phyloP scores from a whole-genome alignment of 2,329 filamentous ascomycete genomes.

The Immersiporthe knoxdaviesiana region DNA sequence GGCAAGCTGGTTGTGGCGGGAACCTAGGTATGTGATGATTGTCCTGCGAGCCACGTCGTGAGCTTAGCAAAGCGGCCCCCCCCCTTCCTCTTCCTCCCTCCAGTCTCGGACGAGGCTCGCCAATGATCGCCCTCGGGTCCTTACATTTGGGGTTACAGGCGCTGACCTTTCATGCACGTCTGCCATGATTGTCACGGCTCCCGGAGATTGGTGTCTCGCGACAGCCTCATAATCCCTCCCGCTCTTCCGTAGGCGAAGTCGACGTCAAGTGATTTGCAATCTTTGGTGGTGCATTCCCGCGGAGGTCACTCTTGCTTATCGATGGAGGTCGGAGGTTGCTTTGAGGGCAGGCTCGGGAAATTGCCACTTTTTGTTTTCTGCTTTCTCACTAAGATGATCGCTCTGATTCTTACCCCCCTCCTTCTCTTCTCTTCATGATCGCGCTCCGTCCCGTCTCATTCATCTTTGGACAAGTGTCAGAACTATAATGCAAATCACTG shows the following conservation, averaged over 20 bases:
- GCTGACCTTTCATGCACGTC: slow-evolving; percentile 6
- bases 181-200: not conserved
- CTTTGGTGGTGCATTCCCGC: not conserved
- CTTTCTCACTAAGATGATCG: not conserved
- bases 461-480: not conserved
- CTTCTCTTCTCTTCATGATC: not conserved
- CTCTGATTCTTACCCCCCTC: not conserved
- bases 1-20: not conserved
- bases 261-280: not conserved
- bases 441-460: slow-evolving; percentile 9
- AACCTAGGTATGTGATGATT: not conserved
- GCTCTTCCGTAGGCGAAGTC: not conserved
- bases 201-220: slow-evolving; percentile 15
- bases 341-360: not conserved
- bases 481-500: not conserved
- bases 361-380: not conserved
- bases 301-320: not conserved
- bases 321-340: not conserved
- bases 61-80: slow-evolving; percentile 13
- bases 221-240: slow-evolving; percentile 2
- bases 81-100: not conserved
- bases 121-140: slow-evolving; percentile 6
- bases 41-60: slow-evolving; percentile 18
- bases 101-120: slow-evolving; percentile 27
- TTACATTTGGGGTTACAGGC: not conserved